Base-by-base conservation (phyloP, 192 early-diverging fungal genomes). In the Paraglomus occultum region DNA sequence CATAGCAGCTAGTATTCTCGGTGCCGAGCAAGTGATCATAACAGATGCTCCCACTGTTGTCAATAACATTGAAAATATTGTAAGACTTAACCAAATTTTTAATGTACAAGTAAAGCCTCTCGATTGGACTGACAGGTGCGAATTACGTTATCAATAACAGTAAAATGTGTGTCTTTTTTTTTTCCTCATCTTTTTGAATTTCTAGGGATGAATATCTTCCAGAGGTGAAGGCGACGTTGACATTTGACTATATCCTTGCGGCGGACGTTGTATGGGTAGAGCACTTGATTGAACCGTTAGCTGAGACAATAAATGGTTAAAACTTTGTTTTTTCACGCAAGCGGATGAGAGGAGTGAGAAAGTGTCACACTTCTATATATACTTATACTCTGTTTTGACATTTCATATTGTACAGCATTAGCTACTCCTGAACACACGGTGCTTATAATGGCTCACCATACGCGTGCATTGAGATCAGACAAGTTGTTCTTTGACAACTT, bases 251-350 rank as follows among this genome's bases (percentile, higher is more conserved):
- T 47, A 76, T 81, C 15, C 43, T 81, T 14, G 80, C 77, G 20
- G 70, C 80, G 8, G 80, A 81, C 53, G 75, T 81, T 40, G 73
- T 81, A 4, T 81, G 80, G 80, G 77, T 81, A 0, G 80, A 81
- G 46, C 76, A 74, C 54, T 58, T 81, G 51, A 71, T 79, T 23
- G 60, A 70, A 38, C 74, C 72, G 1, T 58, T 81, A 7, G 62
- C 79, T 22, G 74, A 77, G n/a, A 79, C 80, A 2, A 71, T 81
- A 49, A 49, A 59, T 22, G 74, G 22, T 72, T 70, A 43, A 42
- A 62, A 42, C 59, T 66, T 8, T 65, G 59, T 45, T 74, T 40
- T 70, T 49, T 71, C 9, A 49, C 60, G 7, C 64, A 73, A 20
- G 65, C 20, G 38, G 51, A 63, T 15, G 40, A 53, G 31, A 54